Conservation (phyloP, 1,139 yeast genomes). For the Yamadazyma atlantica region DNA sequence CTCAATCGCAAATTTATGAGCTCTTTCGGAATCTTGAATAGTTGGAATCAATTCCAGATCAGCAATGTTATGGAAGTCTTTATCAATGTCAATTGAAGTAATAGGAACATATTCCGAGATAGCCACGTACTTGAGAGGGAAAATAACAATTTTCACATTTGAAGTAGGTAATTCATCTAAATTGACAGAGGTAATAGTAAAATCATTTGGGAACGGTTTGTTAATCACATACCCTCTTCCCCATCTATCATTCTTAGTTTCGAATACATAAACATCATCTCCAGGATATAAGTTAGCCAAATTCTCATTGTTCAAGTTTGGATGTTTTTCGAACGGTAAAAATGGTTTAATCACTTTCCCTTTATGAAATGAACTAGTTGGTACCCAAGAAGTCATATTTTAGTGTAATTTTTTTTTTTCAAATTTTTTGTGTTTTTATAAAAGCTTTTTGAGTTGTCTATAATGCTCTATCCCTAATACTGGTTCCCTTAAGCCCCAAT, state of each 20-base stretch:
- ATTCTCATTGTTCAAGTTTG: conserved; percentile 35
- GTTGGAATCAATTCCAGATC: conserved; percentile 42
- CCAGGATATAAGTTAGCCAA: conserved; percentile 71
- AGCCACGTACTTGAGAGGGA: conserved; percentile 57
- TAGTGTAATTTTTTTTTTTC: not conserved
- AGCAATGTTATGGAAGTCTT: conserved; percentile 35
- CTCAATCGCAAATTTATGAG: conserved; percentile 30
- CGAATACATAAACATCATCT: conserved; percentile 78
- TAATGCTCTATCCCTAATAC: no score
- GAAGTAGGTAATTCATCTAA: conserved; percentile 62
- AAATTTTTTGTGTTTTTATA: no score
- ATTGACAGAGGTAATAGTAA: conserved; percentile 59
- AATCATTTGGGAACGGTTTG: conserved; percentile 69
- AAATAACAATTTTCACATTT: conserved; percentile 51
- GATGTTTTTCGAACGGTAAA: conserved; percentile 56
- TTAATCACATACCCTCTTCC: conserved; percentile 71
- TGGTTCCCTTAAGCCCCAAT: no score
- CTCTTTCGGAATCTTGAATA: conserved; percentile 43
- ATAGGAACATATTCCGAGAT: conserved; percentile 36
- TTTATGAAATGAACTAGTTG: conserved; percentile 37
- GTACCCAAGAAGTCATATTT: conserved; percentile 31
- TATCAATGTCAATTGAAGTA: conserved; percentile 21
- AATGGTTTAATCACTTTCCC: conserved; percentile 62
- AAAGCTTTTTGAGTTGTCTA: not conserved
- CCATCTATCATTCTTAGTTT: conserved; percentile 66